Evolutionary conservation across 768 basidiomycete genomes (phyloP), one percentile per base, ranked within the genome.

Genomic region (Tubosaeta sp.): DNA sequence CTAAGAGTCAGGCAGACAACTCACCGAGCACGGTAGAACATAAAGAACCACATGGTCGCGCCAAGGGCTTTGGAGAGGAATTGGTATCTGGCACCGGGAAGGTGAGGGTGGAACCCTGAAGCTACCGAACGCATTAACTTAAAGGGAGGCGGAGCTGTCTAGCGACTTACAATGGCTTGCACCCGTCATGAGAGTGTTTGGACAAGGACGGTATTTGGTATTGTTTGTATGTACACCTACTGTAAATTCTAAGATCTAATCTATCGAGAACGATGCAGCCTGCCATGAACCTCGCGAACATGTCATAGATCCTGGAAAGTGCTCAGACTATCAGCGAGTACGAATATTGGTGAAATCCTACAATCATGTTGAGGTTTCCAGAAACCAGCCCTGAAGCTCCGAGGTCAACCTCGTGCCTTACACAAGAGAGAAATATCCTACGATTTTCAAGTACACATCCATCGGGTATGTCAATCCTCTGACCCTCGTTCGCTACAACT

Each of bases 41-140:
- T 93, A 77, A 94, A 97, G 82, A 95, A 95, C 94, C 94, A 97
- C 94, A 97, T 95, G 25, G 84, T 81, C 32, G 93, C 94, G 45
- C 94, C 94, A 42, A 97, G 75, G 54, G 82, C 84, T 71, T 93
- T 94, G 26, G 88, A 81, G 29, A 95, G 77, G 68, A 91, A 83
- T 53, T 79, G 81, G 71, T 93, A 84, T 63, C 76, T 81, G 62
- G 82, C 76, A 12, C 86, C 83, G 9, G 92, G 90, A 27, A 93
- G 77, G 67, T 93, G 93, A 35, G 93, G 93, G 69, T 92, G 79
- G 64, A 95, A 95, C 59, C 92, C 94, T 72, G 85, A 71, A 61
- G 76, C 85, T 84, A 35, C 57, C 25, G 39, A 49, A 26, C 13
- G 27, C 10, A 43, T 22, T 46, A 48, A n/a, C 37, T 26, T 17